Evolutionary conservation across 768 basidiomycete species (phyloP).

Genomic region (Leccinellum albellum): DNA sequence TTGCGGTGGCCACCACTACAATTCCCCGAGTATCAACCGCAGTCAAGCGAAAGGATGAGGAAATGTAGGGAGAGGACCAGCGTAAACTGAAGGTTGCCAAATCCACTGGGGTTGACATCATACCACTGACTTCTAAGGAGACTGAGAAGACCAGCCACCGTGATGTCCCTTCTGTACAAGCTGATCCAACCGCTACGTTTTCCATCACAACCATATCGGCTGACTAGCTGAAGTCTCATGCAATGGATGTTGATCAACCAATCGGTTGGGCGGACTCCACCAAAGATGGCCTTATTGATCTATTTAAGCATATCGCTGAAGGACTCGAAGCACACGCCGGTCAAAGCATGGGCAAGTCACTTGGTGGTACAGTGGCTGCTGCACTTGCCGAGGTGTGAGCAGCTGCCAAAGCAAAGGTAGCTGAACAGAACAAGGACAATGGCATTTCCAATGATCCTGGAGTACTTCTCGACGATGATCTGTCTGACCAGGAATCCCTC

Average conservation of each 20-base stretch:
- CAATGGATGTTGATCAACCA: slow-evolving; percentile 20
- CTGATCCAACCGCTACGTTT: neutral
- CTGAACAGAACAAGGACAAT: slow-evolving; percentile 55
- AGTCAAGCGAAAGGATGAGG: slow-evolving; percentile 66
- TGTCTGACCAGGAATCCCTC: slow-evolving; percentile 5
- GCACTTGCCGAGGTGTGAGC: slow-evolving; percentile 65
- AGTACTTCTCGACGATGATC: slow-evolving; percentile 19
- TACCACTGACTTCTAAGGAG: slow-evolving; percentile 13
- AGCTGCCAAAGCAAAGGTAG: slow-evolving; percentile 66
- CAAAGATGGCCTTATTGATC: slow-evolving; percentile 54
- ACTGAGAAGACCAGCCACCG: slow-evolving; percentile 6
- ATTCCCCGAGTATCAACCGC: slow-evolving; percentile 22
- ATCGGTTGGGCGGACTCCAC: slow-evolving; percentile 6
- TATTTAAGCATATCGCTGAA: slow-evolving; percentile 69
- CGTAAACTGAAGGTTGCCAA: slow-evolving; percentile 51
- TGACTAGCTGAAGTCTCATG: slow-evolving; percentile 21
- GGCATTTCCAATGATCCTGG: slow-evolving; percentile 25
- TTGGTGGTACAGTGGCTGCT: slow-evolving; percentile 47
- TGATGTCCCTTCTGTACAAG: slow-evolving; percentile 2
- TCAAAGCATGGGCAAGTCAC: slow-evolving; percentile 59
- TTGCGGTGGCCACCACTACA: neutral
- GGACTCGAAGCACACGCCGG: slow-evolving; percentile 56
- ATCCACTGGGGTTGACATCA: slow-evolving; percentile 35
- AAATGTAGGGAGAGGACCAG: slow-evolving; percentile 42
- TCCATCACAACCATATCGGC: neutral